Evolutionary conservation across 139 green algal species (phyloP), one percentile per base, ranked within the genome.

Genomic region (Chlorella sp.): DNA sequence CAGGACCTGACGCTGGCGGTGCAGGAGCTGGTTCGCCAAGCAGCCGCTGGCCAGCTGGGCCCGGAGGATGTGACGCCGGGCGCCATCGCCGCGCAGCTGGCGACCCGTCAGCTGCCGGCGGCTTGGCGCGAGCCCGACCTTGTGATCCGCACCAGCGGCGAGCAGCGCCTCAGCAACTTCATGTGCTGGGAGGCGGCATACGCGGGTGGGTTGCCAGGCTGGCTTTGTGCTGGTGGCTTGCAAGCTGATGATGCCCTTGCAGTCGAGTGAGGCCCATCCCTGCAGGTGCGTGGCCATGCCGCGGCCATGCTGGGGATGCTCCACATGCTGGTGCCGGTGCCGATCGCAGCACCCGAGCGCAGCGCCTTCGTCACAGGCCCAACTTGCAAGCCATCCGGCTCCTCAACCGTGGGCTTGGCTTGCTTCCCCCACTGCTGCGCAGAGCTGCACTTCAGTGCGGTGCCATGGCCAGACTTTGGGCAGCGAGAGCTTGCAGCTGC

Each of bases 161-260:
- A 96, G 87, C 70, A 89, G 85, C 87, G 93, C 44, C 78, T 96
- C 21, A 89, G 62, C 78, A 96, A 96, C 67, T 96, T 96, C 75
- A 34, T 96, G 41, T 80, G 94, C 63, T 96, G 87, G 83, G 87
- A 96, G 30, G 26, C 84, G 1, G 93, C 93, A 2, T 96, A 96
- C 73, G 85, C 91, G 1, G 93, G 75, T 82, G 75, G 11, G 69
- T 56, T 15, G 12, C 1, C 15, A 13, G 65, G 30, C 30, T 51
- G 44, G 44, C n/a, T n/a, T n/a, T n/a, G n/a, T n/a, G n/a, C n/a
- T n/a, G n/a, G n/a, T n/a, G n/a, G n/a, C n/a, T n/a, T n/a, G n/a
- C n/a, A n/a, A n/a, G n/a, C n/a, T n/a, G n/a, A n/a, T n/a, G n/a
- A n/a, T n/a, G n/a, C n/a, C n/a, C n/a, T n/a, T n/a, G n/a, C n/a